These are phyloP conservation scores for Akanthomyces uredinophilus DNA, from an alignment of 2,329 filamentous ascomycete species.

Conservation along the genomic window DNA sequence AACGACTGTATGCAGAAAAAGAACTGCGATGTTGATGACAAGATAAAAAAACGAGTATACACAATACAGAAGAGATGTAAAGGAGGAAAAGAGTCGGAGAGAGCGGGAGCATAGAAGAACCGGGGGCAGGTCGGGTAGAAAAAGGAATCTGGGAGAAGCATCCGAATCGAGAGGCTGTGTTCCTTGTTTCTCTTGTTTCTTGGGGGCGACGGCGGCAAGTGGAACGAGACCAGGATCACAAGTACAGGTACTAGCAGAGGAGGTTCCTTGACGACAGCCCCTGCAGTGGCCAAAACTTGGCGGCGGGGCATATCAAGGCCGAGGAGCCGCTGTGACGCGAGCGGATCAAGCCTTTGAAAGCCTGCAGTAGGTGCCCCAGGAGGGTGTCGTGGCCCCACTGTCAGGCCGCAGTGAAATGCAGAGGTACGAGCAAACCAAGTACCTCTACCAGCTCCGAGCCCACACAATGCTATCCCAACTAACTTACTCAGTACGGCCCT, in stretches of 20 bases:
- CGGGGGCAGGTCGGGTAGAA: not conserved
- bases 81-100: not conserved
- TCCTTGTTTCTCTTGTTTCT: constrained; percentile 3
- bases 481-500: no score
- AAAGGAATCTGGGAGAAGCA: constrained; percentile 10
- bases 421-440: not conserved
- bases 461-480: no score
- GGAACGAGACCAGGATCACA: not conserved
- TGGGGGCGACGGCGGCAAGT: constrained; percentile 7
- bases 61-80: constrained; percentile 6
- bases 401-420: not conserved
- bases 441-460: not conserved
- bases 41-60: not conserved
- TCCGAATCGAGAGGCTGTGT: constrained; percentile 2
- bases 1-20: constrained; percentile 10
- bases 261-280: not conserved
- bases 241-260: not conserved
- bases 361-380: not conserved
- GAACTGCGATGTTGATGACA: not conserved
- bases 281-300: not conserved
- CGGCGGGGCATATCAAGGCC: not conserved
- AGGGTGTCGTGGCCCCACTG: not conserved
- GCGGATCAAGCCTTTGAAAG: not conserved
- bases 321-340: not conserved
- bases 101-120: not conserved